Evolutionary conservation across 306 rosid species (phyloP).

Genomic region (Gynostemma pentaphyllum): DNA sequence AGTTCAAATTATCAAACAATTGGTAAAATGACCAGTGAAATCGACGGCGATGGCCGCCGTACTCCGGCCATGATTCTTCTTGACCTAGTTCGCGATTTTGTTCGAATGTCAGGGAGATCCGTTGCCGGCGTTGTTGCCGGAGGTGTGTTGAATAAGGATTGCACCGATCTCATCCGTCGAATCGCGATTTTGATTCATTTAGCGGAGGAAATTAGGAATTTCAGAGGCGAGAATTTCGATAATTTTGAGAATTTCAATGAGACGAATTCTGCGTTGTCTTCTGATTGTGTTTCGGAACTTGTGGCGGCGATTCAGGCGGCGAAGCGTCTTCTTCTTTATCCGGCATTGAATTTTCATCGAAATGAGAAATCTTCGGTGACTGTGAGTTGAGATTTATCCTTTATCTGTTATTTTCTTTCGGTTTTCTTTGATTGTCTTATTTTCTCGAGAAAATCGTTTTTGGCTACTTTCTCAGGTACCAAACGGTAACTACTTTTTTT

Average conservation of each 20-base stretch:
- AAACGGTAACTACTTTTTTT: no score
- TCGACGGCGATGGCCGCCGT: constrained; percentile 26
- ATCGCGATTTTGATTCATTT: constrained; percentile 67
- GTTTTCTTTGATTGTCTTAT: neutral
- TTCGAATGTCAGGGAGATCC: constrained; percentile 23
- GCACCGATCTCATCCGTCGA: constrained; percentile 90
- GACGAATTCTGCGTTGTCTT: constrained; percentile 7
- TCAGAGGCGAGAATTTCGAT: constrained; percentile 12
- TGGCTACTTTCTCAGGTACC: no score
- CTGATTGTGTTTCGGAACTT: constrained; percentile 47
- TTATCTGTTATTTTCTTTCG: neutral
- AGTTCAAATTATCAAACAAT: no score
- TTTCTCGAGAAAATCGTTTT: no score
- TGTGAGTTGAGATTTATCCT: neutral
- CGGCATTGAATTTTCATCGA: constrained; percentile 32
- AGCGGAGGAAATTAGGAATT: constrained; percentile 67
- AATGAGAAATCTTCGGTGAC: constrained; percentile 24
- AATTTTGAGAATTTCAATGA: constrained; percentile 12
- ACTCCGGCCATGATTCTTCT: constrained; percentile 46
- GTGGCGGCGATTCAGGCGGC: constrained; percentile 60
- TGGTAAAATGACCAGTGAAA: constrained; percentile 43
- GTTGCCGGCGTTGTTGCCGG: constrained; percentile 17
- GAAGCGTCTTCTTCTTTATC: constrained; percentile 42
- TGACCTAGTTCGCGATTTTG: constrained; percentile 41
- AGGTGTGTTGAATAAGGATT: constrained; percentile 50